Base-by-base conservation (phyloP, 768 basidiomycete species). In the Amanita muscaria region DNA sequence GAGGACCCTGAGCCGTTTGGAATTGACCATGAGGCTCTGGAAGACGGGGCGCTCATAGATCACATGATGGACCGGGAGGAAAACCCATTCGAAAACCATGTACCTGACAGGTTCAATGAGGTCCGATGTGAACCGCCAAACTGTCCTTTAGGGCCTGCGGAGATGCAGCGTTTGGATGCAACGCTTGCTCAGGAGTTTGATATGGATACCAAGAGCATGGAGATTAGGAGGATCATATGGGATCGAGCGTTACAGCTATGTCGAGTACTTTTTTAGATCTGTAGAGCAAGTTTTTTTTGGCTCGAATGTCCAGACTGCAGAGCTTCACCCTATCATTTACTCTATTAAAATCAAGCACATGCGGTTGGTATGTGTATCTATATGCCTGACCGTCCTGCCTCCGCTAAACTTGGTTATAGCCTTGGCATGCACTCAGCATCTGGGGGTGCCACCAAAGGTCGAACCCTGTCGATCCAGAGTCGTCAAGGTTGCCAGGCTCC, bases 11-110 rank as follows among this genome's bases (percentile, higher is more conserved):
- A 36, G 0, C 27, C 18, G 12, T 50, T 46, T 33, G 46, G 47
- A 3, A 39, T 51, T 21, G 50, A 51, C 35, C 48, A 42, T 27
- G 47, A 50, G n/a, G 40, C n/a, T 14, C 9, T 48, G 16, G 36
- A 31, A 8, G 15, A 30, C 30, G 29, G 15, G 5, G 40, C 15
- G 9, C 40, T 42, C 3, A 23, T 16, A 4, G 10, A 30, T 10
- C 22, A 30, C 7, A 6, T 33, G 21, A 23, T 9, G 11, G 27
- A 30, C 8, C 1, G 40, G 27, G 40, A 15, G 11, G 31, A 42
- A 18, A 30, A 30, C 7, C 40, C 31, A 16, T 30, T 42, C 3
- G 19, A 42, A 6, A 12, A 19, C 16, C 16, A 30, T 15, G 15
- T 16, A 10, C 40, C 40, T 5, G 40, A 42, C 5, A 30, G 18